phyloP scores from a whole-genome alignment of 257 asterid species.

The Solanum microdontum region DNA sequence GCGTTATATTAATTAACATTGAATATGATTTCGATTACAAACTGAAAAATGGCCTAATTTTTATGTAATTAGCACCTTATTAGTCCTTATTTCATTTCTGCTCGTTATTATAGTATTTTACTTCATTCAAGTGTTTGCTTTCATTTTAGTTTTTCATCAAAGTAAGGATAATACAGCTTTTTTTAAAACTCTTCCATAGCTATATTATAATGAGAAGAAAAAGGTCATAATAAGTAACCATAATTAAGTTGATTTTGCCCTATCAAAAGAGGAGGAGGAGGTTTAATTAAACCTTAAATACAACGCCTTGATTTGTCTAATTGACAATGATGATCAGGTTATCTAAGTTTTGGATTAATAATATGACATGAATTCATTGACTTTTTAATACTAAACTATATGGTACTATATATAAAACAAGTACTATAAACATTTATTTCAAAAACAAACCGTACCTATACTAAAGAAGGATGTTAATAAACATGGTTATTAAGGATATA shows the following conservation, averaged over 20 bases:
- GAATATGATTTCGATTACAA: neutral
- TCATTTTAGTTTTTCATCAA: neutral
- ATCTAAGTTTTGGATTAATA: neutral
- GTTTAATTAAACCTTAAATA: neutral
- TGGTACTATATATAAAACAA: neutral
- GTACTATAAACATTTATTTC: neutral
- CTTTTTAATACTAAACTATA: neutral
- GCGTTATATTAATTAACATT: neutral
- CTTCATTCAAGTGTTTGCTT: neutral
- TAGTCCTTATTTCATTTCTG: neutral
- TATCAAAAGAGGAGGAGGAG: neutral
- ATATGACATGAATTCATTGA: neutral
- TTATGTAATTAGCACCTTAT: neutral
- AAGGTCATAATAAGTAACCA: neutral
- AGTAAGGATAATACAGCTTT: neutral
- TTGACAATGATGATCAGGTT: neutral
- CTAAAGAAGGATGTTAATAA: neutral
- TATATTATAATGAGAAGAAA: neutral
- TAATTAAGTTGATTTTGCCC: neutral
- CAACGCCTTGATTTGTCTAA: neutral
- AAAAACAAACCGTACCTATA: neutral
- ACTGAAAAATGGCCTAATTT: neutral
- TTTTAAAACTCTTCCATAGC: neutral
- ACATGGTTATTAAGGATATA: neutral
- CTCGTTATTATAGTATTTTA: neutral